These are phyloP conservation scores for Hydrangea macrophylla DNA, from an alignment of 148 eudicot species.

Conservation along the genomic window DNA sequence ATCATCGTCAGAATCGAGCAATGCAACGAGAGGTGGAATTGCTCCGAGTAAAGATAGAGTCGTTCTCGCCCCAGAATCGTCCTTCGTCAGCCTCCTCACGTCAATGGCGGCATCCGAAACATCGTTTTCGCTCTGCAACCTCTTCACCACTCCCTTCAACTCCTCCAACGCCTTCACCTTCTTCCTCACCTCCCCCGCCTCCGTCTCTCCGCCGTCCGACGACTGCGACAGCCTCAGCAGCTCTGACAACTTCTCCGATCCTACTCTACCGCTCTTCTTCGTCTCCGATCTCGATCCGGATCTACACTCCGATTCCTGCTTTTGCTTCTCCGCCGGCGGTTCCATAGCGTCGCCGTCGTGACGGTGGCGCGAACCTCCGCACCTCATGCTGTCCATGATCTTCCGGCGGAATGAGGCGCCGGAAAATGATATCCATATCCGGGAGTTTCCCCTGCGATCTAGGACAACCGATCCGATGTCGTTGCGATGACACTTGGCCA, in stretches of 20 bases:
- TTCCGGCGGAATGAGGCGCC: constrained; percentile 44
- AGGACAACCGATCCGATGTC: constrained; percentile 33
- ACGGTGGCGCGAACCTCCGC: constrained; percentile 37
- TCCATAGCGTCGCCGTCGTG: neutral
- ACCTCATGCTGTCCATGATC: constrained; percentile 47
- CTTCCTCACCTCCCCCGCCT: constrained; percentile 28
- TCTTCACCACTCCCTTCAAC: constrained; percentile 49
- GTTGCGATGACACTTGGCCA: constrained; percentile 34
- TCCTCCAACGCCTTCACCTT: constrained; percentile 58
- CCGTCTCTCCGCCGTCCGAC: constrained; percentile 22
- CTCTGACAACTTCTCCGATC: constrained; percentile 58
- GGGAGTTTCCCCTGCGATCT: constrained; percentile 25
- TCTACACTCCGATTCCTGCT: neutral
- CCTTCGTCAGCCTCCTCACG: constrained; percentile 68
- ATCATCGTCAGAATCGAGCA: constrained; percentile 43
- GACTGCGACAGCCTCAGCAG: constrained; percentile 47
- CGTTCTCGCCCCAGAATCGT: constrained; percentile 53
- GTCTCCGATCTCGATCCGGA: neutral
- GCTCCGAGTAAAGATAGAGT: constrained; percentile 81
- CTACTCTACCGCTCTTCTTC: constrained; percentile 20
- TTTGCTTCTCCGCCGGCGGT: constrained; percentile 6
- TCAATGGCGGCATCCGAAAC: constrained; percentile 42
- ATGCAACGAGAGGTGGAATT: constrained; percentile 68
- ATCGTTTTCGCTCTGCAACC: constrained; percentile 37
- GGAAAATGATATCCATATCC: constrained; percentile 36